Conservation (phyloP, 2,329 filamentous ascomycete species). For the Talaromyces pinophilus region DNA sequence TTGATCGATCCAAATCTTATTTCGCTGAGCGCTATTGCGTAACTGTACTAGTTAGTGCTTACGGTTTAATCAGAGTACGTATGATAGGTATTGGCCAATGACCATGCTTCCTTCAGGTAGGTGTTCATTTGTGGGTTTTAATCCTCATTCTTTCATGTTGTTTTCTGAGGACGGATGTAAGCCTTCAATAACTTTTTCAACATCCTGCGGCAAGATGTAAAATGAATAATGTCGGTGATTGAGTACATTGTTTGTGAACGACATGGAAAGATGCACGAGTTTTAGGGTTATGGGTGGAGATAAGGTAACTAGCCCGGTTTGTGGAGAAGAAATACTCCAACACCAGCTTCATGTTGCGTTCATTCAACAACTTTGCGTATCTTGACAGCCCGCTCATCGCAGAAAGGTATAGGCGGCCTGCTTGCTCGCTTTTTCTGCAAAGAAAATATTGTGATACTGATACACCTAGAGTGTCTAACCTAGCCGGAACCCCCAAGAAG, state of each 20-base stretch:
- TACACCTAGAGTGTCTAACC: not conserved
- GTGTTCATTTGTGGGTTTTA: not conserved
- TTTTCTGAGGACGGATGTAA: not conserved
- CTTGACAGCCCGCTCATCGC: not conserved
- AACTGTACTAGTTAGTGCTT: not conserved
- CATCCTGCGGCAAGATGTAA: not conserved
- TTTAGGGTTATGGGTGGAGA: not conserved
- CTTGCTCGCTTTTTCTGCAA: not conserved
- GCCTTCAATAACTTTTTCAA: not conserved
- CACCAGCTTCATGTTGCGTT: not conserved
- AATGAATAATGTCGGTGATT: not conserved
- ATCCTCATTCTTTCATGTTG: not conserved
- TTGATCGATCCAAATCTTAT: not conserved
- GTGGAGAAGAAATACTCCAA: not conserved
- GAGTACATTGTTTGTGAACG: not conserved
- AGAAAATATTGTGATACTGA: not conserved
- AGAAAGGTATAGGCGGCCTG: not conserved
- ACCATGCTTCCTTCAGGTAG: not conserved
- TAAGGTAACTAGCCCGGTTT: not conserved
- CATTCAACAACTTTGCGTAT: not conserved
- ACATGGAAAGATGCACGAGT: not conserved
- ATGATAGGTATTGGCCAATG: not conserved
- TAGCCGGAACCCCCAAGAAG: not conserved
- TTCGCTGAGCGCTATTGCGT: not conserved
- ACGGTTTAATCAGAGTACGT: not conserved